phyloP scores from a whole-genome alignment of 768 basidiomycete genomes.

The Lentinus brumalis region DNA sequence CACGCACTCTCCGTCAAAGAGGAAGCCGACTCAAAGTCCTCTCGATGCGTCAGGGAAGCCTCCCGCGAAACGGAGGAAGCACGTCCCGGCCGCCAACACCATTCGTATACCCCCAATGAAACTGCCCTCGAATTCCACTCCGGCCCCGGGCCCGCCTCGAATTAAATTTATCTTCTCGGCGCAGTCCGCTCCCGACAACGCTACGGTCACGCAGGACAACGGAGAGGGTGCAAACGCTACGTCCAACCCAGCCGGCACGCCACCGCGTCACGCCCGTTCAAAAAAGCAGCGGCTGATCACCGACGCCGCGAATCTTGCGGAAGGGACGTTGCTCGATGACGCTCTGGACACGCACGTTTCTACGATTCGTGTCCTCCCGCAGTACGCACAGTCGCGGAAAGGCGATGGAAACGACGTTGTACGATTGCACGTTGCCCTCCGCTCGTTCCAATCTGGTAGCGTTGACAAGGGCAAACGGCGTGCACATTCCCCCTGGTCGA shows the following conservation, averaged over 20 bases:
- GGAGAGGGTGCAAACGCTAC: not conserved
- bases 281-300: not conserved
- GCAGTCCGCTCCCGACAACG: not conserved
- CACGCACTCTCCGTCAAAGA: not conserved
- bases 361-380: constrained; percentile 2
- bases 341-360: constrained; percentile 20
- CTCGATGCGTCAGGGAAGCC: not conserved
- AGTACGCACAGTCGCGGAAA: constrained; percentile 3
- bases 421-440: constrained; percentile 3
- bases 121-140: no score
- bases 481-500: constrained; percentile 8
- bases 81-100: not conserved
- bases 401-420: not conserved
- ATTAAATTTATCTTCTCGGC: no score
- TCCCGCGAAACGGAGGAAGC: not conserved
- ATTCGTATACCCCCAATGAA: not conserved
- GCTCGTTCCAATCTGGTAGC: not conserved
- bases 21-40: not conserved
- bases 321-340: constrained; percentile 13
- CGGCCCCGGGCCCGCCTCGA: no score
- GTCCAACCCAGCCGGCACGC: not conserved
- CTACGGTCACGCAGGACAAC: not conserved
- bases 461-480: constrained; percentile 12
- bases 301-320: constrained; percentile 2
- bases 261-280: not conserved